Base-by-base conservation (phyloP, 106 monocot species). In the Vanilla planifolia region DNA sequence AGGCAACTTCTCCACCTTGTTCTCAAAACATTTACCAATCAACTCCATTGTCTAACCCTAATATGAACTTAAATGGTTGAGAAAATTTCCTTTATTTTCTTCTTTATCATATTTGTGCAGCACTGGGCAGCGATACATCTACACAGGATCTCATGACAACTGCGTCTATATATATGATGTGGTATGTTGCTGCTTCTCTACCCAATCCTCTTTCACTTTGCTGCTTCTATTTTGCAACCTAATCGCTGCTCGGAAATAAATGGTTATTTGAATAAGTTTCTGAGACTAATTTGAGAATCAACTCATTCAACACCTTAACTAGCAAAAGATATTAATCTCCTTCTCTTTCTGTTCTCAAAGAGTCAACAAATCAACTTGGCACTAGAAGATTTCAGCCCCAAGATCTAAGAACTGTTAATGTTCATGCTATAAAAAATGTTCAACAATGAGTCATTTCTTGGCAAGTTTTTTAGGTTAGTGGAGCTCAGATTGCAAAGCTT, bases 91-190 rank as follows among this genome's bases (percentile, higher is more conserved):
- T 60, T 37, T 42, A 33, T 39, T 64, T 60, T 20, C 43, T 32
- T 67, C 2, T 67, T 20, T 15, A 30, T 53, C 28, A 28, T 30
- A 27, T 69, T 67, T 5, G 55, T 78, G 35, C 82, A 89, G 94
- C 73, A 89, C 89, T 4, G 94, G 94, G 17, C 89, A 86, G 76
- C 80, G 58, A 64, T 89, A 89, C 76, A 89, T 95, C 61, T 95
- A 95, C 52, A 86, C 89, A 19, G 94, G 94, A 66, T 95, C 94
- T 0, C 71, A 75, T 43, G 94, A 89, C 58, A 66, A 74, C 8
- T 77, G 60, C 24, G 85, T 93, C 45, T 92, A 86, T 61, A 92
- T 92, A 14, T 92, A 92, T 47, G 86, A 92, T 59, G 65, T 83
- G 79, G 91, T 91, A 86, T 53, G 85, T 24, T 41, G 6, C 43